These are phyloP conservation scores for Medakamo hakoo DNA, from an alignment of 139 green algal species.

Conservation along the genomic window DNA sequence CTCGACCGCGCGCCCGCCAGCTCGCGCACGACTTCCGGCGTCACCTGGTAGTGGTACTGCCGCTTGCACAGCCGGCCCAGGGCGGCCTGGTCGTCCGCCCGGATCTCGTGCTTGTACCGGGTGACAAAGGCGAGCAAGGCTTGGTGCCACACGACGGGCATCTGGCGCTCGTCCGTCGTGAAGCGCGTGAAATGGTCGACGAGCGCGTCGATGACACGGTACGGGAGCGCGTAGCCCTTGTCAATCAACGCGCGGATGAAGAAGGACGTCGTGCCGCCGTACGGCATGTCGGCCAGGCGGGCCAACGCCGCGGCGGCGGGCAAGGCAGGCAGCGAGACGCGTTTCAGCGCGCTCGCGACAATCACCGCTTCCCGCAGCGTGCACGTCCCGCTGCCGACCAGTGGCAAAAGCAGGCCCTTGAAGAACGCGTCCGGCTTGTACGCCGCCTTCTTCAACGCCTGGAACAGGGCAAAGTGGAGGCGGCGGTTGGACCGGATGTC, in stretches of 20 bases:
- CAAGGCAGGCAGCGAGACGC: slow-evolving; percentile 76
- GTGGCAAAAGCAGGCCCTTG: slow-evolving; percentile 86
- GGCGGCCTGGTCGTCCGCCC: slow-evolving; percentile 53
- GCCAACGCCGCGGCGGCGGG: slow-evolving; percentile 81
- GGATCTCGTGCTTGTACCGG: slow-evolving; percentile 84
- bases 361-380: slow-evolving; percentile 92
- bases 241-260: slow-evolving; percentile 95
- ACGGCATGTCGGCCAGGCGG: slow-evolving; percentile 78
- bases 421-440: slow-evolving; percentile 98
- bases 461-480: slow-evolving; percentile 94
- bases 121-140: slow-evolving; percentile 88
- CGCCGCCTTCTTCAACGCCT: slow-evolving; percentile 88
- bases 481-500: slow-evolving; percentile 74
- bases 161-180: slow-evolving; percentile 52
- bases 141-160: slow-evolving; percentile 99
- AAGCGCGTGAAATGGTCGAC: slow-evolving; percentile 75
- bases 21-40: slow-evolving; percentile 78
- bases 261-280: slow-evolving; percentile 88
- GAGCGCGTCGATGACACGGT: slow-evolving; percentile 46
- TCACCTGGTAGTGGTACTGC: slow-evolving; percentile 82
- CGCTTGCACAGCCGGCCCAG: slow-evolving; percentile 53
- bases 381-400: slow-evolving; percentile 64
- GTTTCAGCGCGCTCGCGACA: slow-evolving; percentile 59
- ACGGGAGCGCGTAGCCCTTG: slow-evolving; percentile 98
- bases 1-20: slow-evolving; percentile 36